These are phyloP conservation scores for Calocybe cyanea DNA, from an alignment of 768 basidiomycete species.

Conservation along the genomic window DNA sequence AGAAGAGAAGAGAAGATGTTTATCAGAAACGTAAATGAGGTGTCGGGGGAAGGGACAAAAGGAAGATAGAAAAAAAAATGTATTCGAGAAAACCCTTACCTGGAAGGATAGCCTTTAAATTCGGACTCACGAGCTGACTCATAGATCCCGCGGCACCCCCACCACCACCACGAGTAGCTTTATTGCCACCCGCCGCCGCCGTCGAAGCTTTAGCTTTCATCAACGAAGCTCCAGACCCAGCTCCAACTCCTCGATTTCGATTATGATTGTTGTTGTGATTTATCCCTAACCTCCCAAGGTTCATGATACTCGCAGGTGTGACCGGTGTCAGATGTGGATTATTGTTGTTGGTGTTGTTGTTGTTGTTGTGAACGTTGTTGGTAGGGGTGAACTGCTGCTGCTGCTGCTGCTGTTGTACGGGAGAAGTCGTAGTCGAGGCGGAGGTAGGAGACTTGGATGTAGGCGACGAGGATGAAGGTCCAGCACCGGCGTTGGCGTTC, in stretches of 20 bases:
- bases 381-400: conserved; percentile 11
- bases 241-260: too few species aligned
- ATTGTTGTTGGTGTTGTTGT: too few species aligned
- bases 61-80: too few species aligned
- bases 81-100: conserved; percentile 40
- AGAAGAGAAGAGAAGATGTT: conserved; percentile 2
- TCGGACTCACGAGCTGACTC: conserved; percentile 54
- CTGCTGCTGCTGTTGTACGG: too few species aligned
- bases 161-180: conserved; percentile 25
- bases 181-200: conserved; percentile 11
- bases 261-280: conserved; percentile 27
- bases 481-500: conserved; percentile 4
- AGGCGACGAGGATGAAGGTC: conserved; percentile 12
- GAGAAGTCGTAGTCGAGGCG: too few species aligned
- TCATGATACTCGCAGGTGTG: conserved; percentile 92
- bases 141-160: conserved; percentile 22
- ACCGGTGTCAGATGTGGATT: conserved; percentile 59
- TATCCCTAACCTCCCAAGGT: conserved; percentile 63
- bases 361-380: conserved; percentile 17
- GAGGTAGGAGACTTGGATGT: too few species aligned
- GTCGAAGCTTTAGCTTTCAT: conserved; percentile 10
- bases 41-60: too few species aligned
- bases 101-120: conserved; percentile 70
- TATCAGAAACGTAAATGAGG: too few species aligned
- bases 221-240: too few species aligned